Base-by-base conservation (phyloP, 495 filamentous ascomycete genomes). In the Penicillium subrubescens region DNA sequence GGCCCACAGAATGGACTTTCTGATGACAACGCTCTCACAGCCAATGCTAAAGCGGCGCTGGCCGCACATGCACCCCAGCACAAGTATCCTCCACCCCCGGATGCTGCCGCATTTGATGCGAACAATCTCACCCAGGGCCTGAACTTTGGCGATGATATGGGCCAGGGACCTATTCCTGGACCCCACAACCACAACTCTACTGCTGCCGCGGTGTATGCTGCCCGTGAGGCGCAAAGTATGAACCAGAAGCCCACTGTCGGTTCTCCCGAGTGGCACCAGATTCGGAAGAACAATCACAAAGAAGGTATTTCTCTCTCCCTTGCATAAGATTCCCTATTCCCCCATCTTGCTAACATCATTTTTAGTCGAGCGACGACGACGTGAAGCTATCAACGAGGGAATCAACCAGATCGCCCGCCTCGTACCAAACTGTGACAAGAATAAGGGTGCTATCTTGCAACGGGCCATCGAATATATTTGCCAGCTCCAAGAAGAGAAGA, bases 321-420 rank as follows among this genome's bases (percentile, higher is more conserved):
- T 27, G 33, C 27, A 31, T 64, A 11, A 4, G 3, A 17, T 27
- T 43, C 61, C 37, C 37, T 31, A 2, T 2, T 35, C 11, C 34
- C 25, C 5, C 11, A 44, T 35, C 10, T 64, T 56, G 51, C 33
- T 74, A 61, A 67, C 14, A 11, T 5, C 2, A 53, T 44, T 33
- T 43, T 19, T 64, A 99, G 95, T 99, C 65, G 95, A 99, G 78
- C 92, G 95, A 58, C 93, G 95, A 52, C 95, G 95, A 41, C 92
- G 95, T 64, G 95, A 99, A 75, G 97, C 96, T 5, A 99, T 99
- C 76, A 99, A 99, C 73, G 95, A 99, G 78, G 95, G 95, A 55
- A 99, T 99, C 71, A 98, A 97, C 71, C 94, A 99, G 78, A 88
- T 99, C 44, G 91, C 96, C 57, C 97, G 97, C 77, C 94, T 99